Evolutionary conservation across 495 filamentous ascomycete species (phyloP).

Genomic region (Penicillium robsamsonii): DNA sequence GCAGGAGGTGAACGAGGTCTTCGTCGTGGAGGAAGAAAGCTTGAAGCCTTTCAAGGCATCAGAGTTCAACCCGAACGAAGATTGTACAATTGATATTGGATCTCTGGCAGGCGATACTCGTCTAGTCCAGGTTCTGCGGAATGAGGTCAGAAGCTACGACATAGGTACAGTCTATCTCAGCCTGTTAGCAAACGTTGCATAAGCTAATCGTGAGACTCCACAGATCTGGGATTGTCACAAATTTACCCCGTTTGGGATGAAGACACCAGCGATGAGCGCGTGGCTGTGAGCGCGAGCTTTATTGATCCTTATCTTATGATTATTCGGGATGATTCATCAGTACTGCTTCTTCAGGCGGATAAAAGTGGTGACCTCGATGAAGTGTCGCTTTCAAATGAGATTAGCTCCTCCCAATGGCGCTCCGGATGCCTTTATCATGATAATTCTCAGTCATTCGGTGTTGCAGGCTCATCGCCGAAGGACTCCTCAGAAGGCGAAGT

Average conservation of each 20-base stretch:
- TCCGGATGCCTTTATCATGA: slow-evolving; percentile 79
- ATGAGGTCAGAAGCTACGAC: slow-evolving; percentile 84
- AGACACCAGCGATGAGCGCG: slow-evolving; percentile 72
- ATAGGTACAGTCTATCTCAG: slow-evolving; percentile 57
- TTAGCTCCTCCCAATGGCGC: slow-evolving; percentile 65
- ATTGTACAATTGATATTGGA: slow-evolving; percentile 77
- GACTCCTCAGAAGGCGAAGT: slow-evolving; percentile 46
- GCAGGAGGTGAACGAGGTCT: slow-evolving; percentile 43
- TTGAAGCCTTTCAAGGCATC: slow-evolving; percentile 44
- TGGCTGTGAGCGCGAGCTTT: slow-evolving; percentile 78
- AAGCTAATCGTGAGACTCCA: slow-evolving; percentile 11
- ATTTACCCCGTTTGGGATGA: slow-evolving; percentile 90
- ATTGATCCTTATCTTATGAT: slow-evolving; percentile 85
- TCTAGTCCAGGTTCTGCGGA: slow-evolving; percentile 79
- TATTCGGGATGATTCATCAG: slow-evolving; percentile 74
- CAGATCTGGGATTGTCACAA: slow-evolving; percentile 80
- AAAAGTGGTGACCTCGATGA: slow-evolving; percentile 83
- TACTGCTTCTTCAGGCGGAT: slow-evolving; percentile 72
- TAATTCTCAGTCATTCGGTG: slow-evolving; percentile 53
- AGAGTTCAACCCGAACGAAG: slow-evolving; percentile 87
- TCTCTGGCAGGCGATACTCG: slow-evolving; percentile 69
- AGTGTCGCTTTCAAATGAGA: slow-evolving; percentile 56
- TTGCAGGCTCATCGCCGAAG: slow-evolving; percentile 39
- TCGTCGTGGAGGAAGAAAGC: slow-evolving; percentile 26
- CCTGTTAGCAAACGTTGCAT: background rate